Percentiles rank a stretch among this genome's conserved stretches.
Evolutionary conservation across 495 filamentous ascomycete species (phyloP).

Genomic region (Tuber microsphaerosporum): DNA sequence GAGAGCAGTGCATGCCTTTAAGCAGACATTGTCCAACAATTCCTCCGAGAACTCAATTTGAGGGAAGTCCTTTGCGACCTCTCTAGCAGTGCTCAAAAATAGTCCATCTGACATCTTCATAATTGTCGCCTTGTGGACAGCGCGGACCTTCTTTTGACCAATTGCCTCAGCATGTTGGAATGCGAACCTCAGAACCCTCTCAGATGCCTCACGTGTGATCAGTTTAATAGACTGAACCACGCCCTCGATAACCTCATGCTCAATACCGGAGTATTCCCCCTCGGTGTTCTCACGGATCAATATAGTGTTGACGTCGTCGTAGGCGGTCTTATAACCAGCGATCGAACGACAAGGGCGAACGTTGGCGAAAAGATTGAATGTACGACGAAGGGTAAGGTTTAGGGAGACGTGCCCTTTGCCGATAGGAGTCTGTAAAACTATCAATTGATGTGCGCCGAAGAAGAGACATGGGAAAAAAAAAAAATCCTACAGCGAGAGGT

Average conservation of each 20-base stretch:
- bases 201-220: slow-evolving; percentile 85
- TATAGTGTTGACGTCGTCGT: slow-evolving; percentile 95
- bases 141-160: slow-evolving; percentile 88
- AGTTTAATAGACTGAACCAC: slow-evolving; percentile 99
- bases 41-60: slow-evolving; percentile 91
- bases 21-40: slow-evolving; percentile 95
- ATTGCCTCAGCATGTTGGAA: slow-evolving; percentile 94
- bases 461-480: not conserved
- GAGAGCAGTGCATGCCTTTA: slow-evolving; percentile 51
- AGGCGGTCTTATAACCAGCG: slow-evolving; percentile 94
- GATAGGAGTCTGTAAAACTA: slow-evolving; percentile 67
- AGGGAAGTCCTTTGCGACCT: slow-evolving; percentile 89
- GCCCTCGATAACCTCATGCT: slow-evolving; percentile 96
- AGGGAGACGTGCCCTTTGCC: slow-evolving; percentile 99
- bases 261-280: slow-evolving; percentile 98
- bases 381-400: slow-evolving; percentile 94
- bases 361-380: slow-evolving; percentile 99
- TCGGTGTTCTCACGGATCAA: slow-evolving; percentile 99
- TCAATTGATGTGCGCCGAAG: slow-evolving; percentile 11
- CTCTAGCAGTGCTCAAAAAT: slow-evolving; percentile 76
- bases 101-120: slow-evolving; percentile 99
- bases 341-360: slow-evolving; percentile 94
- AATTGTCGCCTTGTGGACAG: slow-evolving; percentile 98
- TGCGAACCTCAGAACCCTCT: slow-evolving; percentile 89
- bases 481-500: slow-evolving; percentile 73